Base-by-base conservation (phyloP, 176 grass and related monocot genomes). In the Musa beccarii region DNA sequence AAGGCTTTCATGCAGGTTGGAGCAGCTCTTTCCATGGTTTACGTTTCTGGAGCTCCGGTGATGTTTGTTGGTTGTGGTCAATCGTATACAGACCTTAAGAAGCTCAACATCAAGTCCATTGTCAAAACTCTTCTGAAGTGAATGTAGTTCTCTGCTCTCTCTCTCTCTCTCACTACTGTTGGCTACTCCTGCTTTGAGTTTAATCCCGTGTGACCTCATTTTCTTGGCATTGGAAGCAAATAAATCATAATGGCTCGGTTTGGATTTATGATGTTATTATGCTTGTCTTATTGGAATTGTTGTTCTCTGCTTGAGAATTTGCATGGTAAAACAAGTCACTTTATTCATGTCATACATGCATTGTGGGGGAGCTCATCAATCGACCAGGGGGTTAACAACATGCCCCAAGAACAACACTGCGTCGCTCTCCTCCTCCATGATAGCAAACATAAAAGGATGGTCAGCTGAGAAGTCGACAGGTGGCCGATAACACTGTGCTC, bases 41-140 rank as follows among this genome's bases (percentile, higher is more conserved):
- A 93, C 71, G 83, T 97, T 85, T 97, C 93, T 51, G 90, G 93
- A 73, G 86, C 90, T 86, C 93, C 93, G 0, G 93, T 97, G 49
- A 93, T 93, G 93, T 97, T 97, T 8, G 88, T 91, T 15, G 93
- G 90, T 12, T 97, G 93, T 16, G 90, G 90, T 7, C 93, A 92
- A 79, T 96, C 93, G 4, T 96, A 92, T 66, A 96, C 89, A 22
- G 93, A 96, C 82, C 87, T 96, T 59, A 96, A 90, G 89, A 96
- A 96, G 81, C 87, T 92, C 73, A 92, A 92, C 0, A 87, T 92
- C 52, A 96, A 92, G 77, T 96, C 93, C 75, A 96, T 96, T 6
- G 93, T 92, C 17, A 96, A 96, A 82, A 96, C 93, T 75, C 89
- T 96, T 69, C 81, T 92, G 71, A 96, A 90, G 87, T 89, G 84